Percentiles rank a stretch among this genome's conserved stretches.
Conservation (phyloP, 1,284 basidiomycete genomes). For the Pterulicium gracile region DNA sequence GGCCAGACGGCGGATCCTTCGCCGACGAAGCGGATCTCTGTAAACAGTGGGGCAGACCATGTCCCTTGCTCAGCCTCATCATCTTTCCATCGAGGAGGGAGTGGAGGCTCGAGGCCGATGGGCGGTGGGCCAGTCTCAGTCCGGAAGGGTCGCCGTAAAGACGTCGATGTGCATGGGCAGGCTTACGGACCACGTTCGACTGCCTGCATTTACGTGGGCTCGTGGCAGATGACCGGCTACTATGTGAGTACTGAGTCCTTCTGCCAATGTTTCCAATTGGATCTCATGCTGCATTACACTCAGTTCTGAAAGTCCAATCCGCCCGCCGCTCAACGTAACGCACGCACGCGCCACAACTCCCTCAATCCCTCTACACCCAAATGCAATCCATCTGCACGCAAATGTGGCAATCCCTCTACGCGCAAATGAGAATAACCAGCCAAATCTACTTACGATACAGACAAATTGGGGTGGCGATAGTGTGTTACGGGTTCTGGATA, state of each 20-base stretch:
- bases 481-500: too few relatives aligned
- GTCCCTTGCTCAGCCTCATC: slow-evolving; percentile 39
- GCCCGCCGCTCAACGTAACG: too few relatives aligned
- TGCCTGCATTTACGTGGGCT: slow-evolving; percentile 14
- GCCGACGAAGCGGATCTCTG: slow-evolving; percentile 43
- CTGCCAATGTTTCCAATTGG: background rate
- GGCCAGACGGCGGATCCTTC: slow-evolving; percentile 28
- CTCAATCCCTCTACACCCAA: too few relatives aligned
- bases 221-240: slow-evolving; percentile 26
- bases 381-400: too few relatives aligned
- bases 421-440: too few relatives aligned
- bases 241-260: background rate
- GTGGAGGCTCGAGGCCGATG: slow-evolving; percentile 24
- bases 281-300: background rate
- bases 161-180: background rate
- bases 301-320: too few relatives aligned
- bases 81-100: slow-evolving; percentile 43
- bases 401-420: too few relatives aligned
- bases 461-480: too few relatives aligned
- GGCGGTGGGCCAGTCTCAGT: too few relatives aligned
- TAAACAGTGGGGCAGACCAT: slow-evolving; percentile 40
- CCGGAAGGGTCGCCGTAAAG: too few relatives aligned
- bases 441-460: too few relatives aligned
- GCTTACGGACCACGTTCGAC: background rate
- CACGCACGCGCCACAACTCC: too few relatives aligned